A percentile compares a stretch with the other conserved stretches of the same genome.
These are phyloP conservation scores for Triticum dicoccoides DNA, from an alignment of 176 grass and related monocot species.

Conservation along the genomic window DNA sequence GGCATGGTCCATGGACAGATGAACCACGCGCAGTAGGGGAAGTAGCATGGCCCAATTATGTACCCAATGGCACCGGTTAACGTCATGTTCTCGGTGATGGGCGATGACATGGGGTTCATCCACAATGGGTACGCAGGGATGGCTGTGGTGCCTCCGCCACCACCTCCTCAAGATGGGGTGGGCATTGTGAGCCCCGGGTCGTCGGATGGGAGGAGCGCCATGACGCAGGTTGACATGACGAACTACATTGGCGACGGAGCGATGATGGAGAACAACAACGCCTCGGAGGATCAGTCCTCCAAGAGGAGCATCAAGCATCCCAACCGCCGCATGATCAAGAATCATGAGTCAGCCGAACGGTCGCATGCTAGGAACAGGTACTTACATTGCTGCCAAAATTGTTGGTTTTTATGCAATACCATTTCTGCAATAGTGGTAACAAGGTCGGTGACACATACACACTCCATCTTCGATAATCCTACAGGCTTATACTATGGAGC, in stretches of 20 bases:
- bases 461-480: too few relatives aligned
- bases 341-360: constrained; percentile 57
- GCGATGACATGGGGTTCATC: constrained; percentile 40
- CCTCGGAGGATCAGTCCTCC: background rate
- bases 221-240: constrained; percentile 47
- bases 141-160: constrained; percentile 28
- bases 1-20: too few relatives aligned
- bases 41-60: too few relatives aligned
- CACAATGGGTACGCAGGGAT: constrained; percentile 35
- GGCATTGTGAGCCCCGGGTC: constrained; percentile 43
- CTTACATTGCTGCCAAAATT: too few relatives aligned
- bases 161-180: constrained; percentile 8
- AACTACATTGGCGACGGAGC: constrained; percentile 26
- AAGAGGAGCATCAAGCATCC: constrained; percentile 55
- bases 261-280: constrained; percentile 9
- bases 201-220: constrained; percentile 48
- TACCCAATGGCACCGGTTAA: constrained; percentile 19
- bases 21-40: too few relatives aligned
- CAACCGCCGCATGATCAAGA: constrained; percentile 98
- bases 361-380: constrained; percentile 74
- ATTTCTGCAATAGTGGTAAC: too few relatives aligned
- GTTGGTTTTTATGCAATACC: too few relatives aligned
- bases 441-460: too few relatives aligned
- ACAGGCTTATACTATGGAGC: too few relatives aligned
- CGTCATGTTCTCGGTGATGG: constrained; percentile 39